Evolutionary conservation across 305 asterid genomes (phyloP).

Genomic region (Coffea humblotiana): DNA sequence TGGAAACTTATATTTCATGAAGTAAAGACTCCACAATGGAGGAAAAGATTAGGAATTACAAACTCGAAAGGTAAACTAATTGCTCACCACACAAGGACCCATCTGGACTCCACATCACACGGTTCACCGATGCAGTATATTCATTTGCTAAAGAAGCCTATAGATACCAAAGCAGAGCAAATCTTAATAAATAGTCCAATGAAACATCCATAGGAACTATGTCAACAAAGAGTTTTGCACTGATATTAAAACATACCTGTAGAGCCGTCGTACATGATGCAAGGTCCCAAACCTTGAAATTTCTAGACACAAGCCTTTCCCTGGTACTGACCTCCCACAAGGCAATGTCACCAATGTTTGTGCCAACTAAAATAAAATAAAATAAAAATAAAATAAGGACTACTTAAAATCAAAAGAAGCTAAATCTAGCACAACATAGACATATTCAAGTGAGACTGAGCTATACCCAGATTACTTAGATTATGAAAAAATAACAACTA

Average conservation of each 20-base stretch:
- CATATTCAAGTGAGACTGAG: not conserved
- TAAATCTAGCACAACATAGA: not conserved
- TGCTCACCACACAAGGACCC: conserved; percentile 58
- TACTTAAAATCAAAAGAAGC: conserved; percentile 33
- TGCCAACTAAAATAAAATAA: conserved; percentile 42
- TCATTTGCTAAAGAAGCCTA: conserved; percentile 67
- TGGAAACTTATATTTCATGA: not conserved
- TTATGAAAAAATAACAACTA: not conserved
- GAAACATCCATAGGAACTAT: not conserved
- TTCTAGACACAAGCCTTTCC: conserved; percentile 43
- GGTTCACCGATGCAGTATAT: conserved; percentile 60
- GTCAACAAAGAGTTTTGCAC: conserved; percentile 4
- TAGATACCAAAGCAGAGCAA: conserved; percentile 21
- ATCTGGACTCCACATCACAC: conserved; percentile 71
- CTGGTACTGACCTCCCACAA: conserved; percentile 60
- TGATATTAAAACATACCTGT: conserved; percentile 41
- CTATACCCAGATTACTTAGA: not conserved
- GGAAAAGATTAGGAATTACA: not conserved
- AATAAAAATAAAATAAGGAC: not conserved
- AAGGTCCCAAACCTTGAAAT: conserved; percentile 62
- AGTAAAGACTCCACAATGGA: not conserved
- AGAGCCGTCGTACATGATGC: conserved; percentile 47
- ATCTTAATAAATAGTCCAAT: conserved; percentile 9
- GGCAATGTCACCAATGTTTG: conserved; percentile 57
- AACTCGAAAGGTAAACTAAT: not conserved